Evolutionary conservation across 2,329 filamentous ascomycete species (phyloP).

Genomic region (Stagonosporopsis chrysanthemi): DNA sequence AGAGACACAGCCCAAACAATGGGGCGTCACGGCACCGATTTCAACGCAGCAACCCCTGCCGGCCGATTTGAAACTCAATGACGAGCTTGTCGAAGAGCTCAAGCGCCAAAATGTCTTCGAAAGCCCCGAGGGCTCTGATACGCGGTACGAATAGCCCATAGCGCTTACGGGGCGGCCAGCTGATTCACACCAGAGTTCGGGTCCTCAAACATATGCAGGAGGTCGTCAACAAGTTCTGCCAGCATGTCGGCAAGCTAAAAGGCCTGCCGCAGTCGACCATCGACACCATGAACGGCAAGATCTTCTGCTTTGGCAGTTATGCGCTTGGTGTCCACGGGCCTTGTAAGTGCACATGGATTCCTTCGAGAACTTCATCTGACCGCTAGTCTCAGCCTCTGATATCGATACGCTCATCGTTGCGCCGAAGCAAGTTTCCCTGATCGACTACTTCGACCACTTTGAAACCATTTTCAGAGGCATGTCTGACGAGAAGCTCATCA

Average conservation of each 20-base stretch:
- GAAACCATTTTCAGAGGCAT: slow-evolving; percentile 79
- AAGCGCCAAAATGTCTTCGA: slow-evolving; percentile 93
- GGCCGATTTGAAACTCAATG: slow-evolving; percentile 77
- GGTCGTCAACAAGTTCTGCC: slow-evolving; percentile 87
- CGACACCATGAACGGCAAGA: slow-evolving; percentile 85
- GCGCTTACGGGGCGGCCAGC: background rate
- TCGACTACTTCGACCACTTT: slow-evolving; percentile 92
- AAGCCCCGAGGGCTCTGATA: slow-evolving; percentile 79
- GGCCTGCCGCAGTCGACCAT: slow-evolving; percentile 77
- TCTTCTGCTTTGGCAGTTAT: slow-evolving; percentile 97
- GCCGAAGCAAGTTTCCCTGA: slow-evolving; percentile 84
- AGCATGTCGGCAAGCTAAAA: slow-evolving; percentile 76
- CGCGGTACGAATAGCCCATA: slow-evolving; percentile 64
- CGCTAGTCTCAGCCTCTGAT: slow-evolving; percentile 75
- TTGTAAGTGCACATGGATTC: slow-evolving; percentile 49
- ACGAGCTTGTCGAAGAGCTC: slow-evolving; percentile 81
- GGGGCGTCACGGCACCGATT: slow-evolving; percentile 85
- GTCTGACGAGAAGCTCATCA: slow-evolving; percentile 79
- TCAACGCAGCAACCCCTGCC: slow-evolving; percentile 78
- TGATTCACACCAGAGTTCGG: slow-evolving; percentile 62
- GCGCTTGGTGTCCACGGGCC: slow-evolving; percentile 92
- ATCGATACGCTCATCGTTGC: slow-evolving; percentile 95
- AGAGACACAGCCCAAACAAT: slow-evolving; percentile 48
- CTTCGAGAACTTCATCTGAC: slow-evolving; percentile 3
- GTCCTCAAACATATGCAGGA: slow-evolving; percentile 79